Evolutionary conservation across 2,329 filamentous ascomycete genomes (phyloP), one percentile per base, ranked within the genome.

Genomic region (Talaromyces sp.): DNA sequence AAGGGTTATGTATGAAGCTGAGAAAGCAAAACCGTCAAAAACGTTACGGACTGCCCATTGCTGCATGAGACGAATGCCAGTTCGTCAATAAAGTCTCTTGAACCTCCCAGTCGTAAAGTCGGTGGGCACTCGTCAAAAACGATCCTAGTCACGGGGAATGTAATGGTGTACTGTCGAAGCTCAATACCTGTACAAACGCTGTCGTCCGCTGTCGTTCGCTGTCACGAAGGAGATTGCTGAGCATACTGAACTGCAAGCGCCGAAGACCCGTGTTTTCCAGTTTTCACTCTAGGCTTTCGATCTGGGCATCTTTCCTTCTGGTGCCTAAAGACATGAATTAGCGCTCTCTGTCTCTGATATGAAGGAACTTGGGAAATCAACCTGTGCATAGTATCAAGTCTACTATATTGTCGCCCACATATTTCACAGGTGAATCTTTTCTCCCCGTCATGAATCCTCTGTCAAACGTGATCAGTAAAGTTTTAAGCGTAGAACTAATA

Each of bases 401-500:
- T 57, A 49, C 61, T 49, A 39, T 66, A 66, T 3, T n/a, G 31
- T 35, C 56, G 61, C 45, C 65, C 65, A 63, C 65, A 66, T 35
- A 49, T 7, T 3, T 57, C 17, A 47, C 65, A 66, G 22, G 37
- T 11, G 19, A 64, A 64, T n/a, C 43, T 63, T 39, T 64, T 66
- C 41, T 61, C 39, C 10, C 62, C 65, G 58, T 66, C 62, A 33
- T 66, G 65, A 52, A 60, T 52, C 35, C 19, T 66, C 65, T 64
- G 33, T 33, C n/a, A 33, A 22, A n/a, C 35, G 50, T 56, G 19
- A 19, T 66, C 17, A 64, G 19, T 50, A 54, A 54, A 57, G 22
- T 22, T 89, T 83, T 10, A 25, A 41, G 57, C 5, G 69, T 84
- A 78, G 62, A 57, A 22, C 35, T 27, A 22, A 19, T 50, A 35